These are phyloP conservation scores for Pseudonectria foliicola DNA, from an alignment of 2,329 filamentous ascomycete genomes.

Conservation along the genomic window DNA sequence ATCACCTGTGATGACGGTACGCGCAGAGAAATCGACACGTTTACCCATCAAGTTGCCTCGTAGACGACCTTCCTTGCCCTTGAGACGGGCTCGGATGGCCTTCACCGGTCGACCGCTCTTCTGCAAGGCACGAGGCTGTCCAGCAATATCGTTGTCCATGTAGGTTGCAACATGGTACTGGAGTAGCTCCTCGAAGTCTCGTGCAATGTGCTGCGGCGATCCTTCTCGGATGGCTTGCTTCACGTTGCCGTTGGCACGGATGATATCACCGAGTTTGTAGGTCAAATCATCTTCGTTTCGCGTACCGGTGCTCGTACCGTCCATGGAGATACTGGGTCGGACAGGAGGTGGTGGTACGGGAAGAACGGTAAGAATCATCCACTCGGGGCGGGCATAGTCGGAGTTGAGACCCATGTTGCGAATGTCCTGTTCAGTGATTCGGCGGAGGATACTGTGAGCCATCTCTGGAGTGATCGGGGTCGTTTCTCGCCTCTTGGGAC, in stretches of 20 bases:
- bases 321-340: constrained; percentile 93
- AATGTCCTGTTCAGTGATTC: constrained; percentile 75
- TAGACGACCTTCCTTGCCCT: constrained; percentile 97
- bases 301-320: constrained; percentile 84
- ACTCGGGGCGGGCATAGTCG: constrained; percentile 93
- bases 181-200: constrained; percentile 83
- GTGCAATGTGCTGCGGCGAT: constrained; percentile 81
- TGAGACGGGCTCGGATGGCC: constrained; percentile 90
- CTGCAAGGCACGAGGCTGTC: constrained; percentile 86
- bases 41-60: constrained; percentile 99
- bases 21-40: constrained; percentile 97
- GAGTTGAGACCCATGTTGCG: constrained; percentile 84
- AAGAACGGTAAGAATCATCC: constrained; percentile 95
- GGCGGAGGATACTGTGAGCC: constrained; percentile 79
- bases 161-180: constrained; percentile 99
- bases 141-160: constrained; percentile 99
- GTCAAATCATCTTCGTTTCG: constrained; percentile 98
- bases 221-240: constrained; percentile 86
- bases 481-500: constrained; percentile 65
- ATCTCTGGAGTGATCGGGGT: constrained; percentile 74
- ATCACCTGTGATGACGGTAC: constrained; percentile 98
- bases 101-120: constrained; percentile 97
- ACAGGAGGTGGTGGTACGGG: constrained; percentile 94
- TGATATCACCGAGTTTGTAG: constrained; percentile 97
- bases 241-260: constrained; percentile 94